Conservation (phyloP, 768 basidiomycete genomes). For the Lactarius sanguifluus region DNA sequence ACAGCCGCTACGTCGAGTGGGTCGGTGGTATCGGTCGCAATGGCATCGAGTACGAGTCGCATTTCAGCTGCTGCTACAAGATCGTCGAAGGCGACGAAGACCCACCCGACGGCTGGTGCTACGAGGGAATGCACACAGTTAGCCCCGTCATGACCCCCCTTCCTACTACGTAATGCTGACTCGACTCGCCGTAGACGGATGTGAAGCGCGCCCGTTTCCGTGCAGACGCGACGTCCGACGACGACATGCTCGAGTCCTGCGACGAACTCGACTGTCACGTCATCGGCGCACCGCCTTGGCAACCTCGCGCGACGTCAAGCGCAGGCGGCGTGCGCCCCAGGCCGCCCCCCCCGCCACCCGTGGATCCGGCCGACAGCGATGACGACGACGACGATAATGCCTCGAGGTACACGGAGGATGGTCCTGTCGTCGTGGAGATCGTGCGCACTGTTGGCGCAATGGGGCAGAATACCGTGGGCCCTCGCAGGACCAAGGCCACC, state of each 20-base stretch:
- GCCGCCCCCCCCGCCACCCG: conserved; percentile 32
- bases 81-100: conserved; percentile 76
- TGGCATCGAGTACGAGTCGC: neutral
- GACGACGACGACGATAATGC: conserved; percentile 32
- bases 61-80: conserved; percentile 73
- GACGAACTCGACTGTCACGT: conserved; percentile 54
- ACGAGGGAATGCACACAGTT: conserved; percentile 78
- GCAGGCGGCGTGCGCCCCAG: conserved; percentile 31
- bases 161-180: neutral
- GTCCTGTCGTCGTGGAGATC: conserved; percentile 37
- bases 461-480: conserved; percentile 21
- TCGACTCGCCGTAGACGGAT: conserved; percentile 52
- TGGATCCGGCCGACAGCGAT: conserved; percentile 24
- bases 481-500: conserved; percentile 29
- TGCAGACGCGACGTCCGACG: conserved; percentile 62
- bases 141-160: conserved; percentile 32
- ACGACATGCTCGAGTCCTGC: conserved; percentile 71
- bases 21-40: no score
- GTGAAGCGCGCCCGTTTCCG: conserved; percentile 74
- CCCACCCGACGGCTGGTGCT: conserved; percentile 85
- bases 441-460: conserved; percentile 27
- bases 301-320: conserved; percentile 10
- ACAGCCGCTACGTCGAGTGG: no score
- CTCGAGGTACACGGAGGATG: conserved; percentile 35
- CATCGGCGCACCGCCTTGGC: conserved; percentile 31